Evolutionary conservation across 2,329 filamentous ascomycete species (phyloP).

Genomic region (Didymella pomorum): DNA sequence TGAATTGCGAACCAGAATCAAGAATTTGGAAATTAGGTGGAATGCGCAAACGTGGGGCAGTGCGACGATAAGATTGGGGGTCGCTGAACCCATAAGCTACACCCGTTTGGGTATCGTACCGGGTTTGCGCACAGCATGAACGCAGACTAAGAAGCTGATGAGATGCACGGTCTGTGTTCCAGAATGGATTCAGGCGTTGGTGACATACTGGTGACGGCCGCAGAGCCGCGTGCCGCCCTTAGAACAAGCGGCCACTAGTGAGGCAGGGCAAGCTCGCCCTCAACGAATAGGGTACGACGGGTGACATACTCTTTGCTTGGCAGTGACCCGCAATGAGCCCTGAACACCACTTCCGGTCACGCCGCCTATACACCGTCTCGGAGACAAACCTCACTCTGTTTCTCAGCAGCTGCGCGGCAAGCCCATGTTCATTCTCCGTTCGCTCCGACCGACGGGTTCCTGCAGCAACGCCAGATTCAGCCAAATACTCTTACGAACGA

Average conservation of each 20-base stretch:
- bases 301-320: neutral
- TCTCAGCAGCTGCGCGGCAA: neutral
- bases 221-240: neutral
- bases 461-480: constrained; percentile 2
- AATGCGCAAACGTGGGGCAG: too few relatives aligned
- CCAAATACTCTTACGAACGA: constrained; percentile 4
- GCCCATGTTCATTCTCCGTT: neutral
- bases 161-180: too few relatives aligned
- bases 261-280: neutral
- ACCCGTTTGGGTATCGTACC: too few relatives aligned
- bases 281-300: neutral
- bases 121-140: too few relatives aligned
- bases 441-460: neutral
- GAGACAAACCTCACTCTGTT: neutral
- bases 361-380: too few relatives aligned
- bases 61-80: too few relatives aligned
- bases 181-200: neutral
- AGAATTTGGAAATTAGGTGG: too few relatives aligned
- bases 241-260: neutral
- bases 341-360: too few relatives aligned
- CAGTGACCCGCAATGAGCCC: neutral
- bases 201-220: neutral
- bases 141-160: too few relatives aligned
- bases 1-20: too few relatives aligned
- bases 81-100: too few relatives aligned